A percentile compares a stretch with the other conserved stretches of the same genome.
These are phyloP conservation scores for Ceratocystis diversiconidia DNA, from an alignment of 2,329 filamentous ascomycete species.

Conservation along the genomic window DNA sequence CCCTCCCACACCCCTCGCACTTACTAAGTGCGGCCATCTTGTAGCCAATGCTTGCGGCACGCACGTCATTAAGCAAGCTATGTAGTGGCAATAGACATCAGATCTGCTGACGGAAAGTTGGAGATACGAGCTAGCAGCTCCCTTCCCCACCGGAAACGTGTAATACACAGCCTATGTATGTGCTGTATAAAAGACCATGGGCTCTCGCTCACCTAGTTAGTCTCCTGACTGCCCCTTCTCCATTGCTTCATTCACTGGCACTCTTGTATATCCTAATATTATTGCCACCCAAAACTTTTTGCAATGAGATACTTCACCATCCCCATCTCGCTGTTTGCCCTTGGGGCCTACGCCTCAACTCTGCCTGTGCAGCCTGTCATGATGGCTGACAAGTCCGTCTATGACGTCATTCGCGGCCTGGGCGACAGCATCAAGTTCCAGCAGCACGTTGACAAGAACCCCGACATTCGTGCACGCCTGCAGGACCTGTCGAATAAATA, in stretches of 20 bases:
- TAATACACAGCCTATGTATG: no score
- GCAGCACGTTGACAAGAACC: slow-evolving; percentile 39
- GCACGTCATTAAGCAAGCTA: not conserved
- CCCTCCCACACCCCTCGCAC: not conserved
- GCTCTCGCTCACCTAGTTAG: not conserved
- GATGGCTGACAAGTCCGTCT: slow-evolving; percentile 13
- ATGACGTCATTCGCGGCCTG: slow-evolving; percentile 22
- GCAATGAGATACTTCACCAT: slow-evolving; percentile 24
- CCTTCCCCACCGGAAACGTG: no score
- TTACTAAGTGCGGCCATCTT: not conserved
- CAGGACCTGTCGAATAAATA: slow-evolving; percentile 60
- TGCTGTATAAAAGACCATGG: not conserved
- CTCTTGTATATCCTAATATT: not conserved
- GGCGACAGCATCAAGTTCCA: slow-evolving; percentile 11
- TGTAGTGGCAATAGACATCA: not conserved
- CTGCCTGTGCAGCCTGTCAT: slow-evolving; percentile 7
- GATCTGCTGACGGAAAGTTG: not conserved
- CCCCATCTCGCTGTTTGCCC: slow-evolving; percentile 9
- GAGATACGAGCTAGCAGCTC: not conserved
- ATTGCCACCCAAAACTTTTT: slow-evolving; percentile 39
- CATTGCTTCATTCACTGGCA: not conserved
- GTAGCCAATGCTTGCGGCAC: not conserved
- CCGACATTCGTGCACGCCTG: slow-evolving; percentile 55
- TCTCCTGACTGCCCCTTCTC: not conserved
- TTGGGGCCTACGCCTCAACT: slow-evolving; percentile 11